Evolutionary conservation across 768 basidiomycete species (phyloP), one percentile per base, ranked within the genome.

Genomic region (Punctularia strigosozonata): DNA sequence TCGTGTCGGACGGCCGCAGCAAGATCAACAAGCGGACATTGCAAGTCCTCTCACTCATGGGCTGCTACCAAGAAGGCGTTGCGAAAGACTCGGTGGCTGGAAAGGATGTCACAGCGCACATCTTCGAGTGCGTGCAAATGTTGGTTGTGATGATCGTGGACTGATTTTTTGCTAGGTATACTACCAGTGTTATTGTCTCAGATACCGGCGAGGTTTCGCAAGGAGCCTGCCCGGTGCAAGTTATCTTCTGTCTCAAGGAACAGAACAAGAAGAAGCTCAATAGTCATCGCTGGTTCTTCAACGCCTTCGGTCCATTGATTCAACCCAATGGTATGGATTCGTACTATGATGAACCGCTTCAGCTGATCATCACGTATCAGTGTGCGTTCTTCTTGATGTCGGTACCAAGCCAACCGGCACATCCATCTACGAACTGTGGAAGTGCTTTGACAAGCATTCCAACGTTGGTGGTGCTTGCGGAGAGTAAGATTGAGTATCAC

Each of bases 181-280:
- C 87, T 4, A 74, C 84, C 18, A 79, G 69, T 41, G 83, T 85
- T 25, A 62, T 88, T 36, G 85, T 85, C 32, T 77, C 81, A 4
- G 80, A 84, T 8, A 68, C 66, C 1, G 88, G 88, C 19, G 88
- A 92, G 56, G 80, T 90, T 10, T 75, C 78, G 0, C 65, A 70
- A 37, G 73, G 78, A n/a, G 60, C 71, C 1, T 86, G 83, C 50
- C 80, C 90, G 1, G 76, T 88, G 42, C 92, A 91, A 58, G 69
- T 87, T 48, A 64, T 98, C 33, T 91, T 91, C 64, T 90, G 88
- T 53, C 64, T 92, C 51, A 92, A 92, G 60, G 89, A 92, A 57
- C 85, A 88, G 63, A 95, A 92, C 70, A 90, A 90, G 69, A 92
- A 94, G 70, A 94, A 95, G 58, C 69, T 94, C 50, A 94, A 94